Base-by-base conservation (phyloP, 2,329 filamentous ascomycete genomes). In the Botrytis deweyae region DNA sequence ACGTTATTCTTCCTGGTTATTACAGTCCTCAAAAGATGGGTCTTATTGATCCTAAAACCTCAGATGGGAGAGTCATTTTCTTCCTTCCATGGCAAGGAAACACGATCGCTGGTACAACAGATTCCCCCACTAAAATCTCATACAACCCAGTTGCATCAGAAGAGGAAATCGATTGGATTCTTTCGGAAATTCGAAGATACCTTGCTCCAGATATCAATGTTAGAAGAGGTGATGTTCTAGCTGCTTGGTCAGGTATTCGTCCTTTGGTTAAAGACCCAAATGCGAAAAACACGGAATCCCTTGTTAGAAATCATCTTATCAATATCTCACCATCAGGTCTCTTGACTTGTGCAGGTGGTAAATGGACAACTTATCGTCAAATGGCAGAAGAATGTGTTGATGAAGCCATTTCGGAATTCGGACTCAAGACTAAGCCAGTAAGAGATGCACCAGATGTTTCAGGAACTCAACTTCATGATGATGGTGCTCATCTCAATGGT, bases 11-110 rank as follows among this genome's bases (percentile, higher is more conserved):
- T 3, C 94, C 94, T 36, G 93, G 93, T 66, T 97, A 96, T 85
- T 96, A 92, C 85, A 93, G 91, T 79, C 93, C 93, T 62, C 88
- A 90, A 33, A 91, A 94, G 80, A 96, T 97, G 93, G 94, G 94
- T 75, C 86, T 97, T 59, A 93, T 97, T 78, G 94, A 97, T 79
- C 93, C 94, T 8, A 90, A 90, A 59, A 96, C 94, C 2, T 97
- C 93, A 1, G 94, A 97, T 80, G 94, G 94, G 33, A 89, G 94
- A 81, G 94, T 97, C 68, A 95, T 97, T 80, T 97, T 97, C 88
- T 97, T 97, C 87, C 87, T 97, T 59, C 94, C 94, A 36, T 97
- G 94, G 94, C 93, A 97, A 84, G 93, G 93, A 67, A 96, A 96
- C 84, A 97, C 93, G 22, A 96, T 97, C 80, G 94, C 93, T 64